Evolutionary conservation across 2,329 filamentous ascomycete genomes (phyloP).

Genomic region (Alternaria postmessia): DNA sequence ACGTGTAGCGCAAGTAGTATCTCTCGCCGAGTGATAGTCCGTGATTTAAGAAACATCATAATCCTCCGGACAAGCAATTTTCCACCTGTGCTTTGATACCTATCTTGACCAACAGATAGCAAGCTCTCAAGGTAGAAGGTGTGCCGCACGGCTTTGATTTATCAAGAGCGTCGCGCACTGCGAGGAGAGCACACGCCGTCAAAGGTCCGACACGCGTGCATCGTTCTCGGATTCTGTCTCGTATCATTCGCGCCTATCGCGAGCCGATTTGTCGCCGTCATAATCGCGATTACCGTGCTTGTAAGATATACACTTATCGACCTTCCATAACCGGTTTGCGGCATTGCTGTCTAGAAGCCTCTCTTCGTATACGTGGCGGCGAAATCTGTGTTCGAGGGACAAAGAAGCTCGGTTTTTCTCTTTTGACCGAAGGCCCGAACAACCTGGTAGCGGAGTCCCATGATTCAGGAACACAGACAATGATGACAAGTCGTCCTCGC

Average conservation of each 20-base stretch:
- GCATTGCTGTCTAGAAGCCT: not conserved
- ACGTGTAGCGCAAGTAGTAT: not conserved
- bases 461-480: not conserved
- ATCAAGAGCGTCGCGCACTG: not conserved
- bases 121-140: not conserved
- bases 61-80: not conserved
- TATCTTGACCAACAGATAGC: not conserved
- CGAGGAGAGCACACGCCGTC: not conserved
- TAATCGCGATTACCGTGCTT: not conserved
- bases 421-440: not conserved
- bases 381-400: not conserved
- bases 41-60: not conserved
- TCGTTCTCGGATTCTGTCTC: not conserved
- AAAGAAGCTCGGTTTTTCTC: not conserved
- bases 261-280: not conserved
- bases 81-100: not conserved
- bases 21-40: not conserved
- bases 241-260: not conserved
- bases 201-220: not conserved
- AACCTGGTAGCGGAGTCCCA: constrained; percentile 4
- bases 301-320: not conserved
- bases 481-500: not conserved
- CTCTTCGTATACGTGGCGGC: not conserved
- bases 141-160: not conserved
- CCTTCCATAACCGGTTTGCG: not conserved